Base-by-base conservation (phyloP, 768 basidiomycete species). In the Podaxis mareebaensis region DNA sequence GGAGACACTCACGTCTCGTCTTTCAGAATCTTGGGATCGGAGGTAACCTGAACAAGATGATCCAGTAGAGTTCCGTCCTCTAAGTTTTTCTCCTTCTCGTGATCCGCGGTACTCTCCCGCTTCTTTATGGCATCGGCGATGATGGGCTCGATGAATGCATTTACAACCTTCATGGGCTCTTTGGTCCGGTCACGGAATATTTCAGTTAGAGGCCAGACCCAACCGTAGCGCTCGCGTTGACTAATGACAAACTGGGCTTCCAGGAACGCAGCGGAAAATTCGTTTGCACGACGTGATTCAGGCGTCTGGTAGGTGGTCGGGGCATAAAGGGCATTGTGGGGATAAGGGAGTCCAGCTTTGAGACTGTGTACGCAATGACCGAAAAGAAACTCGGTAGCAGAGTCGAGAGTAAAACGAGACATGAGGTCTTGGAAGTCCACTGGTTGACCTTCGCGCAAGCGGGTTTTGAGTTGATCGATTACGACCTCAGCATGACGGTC, bases 351-450 rank as follows among this genome's bases (percentile, higher is more conserved):
- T 13, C 77, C 77, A 2, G 79, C 79, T 3, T 77, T 71, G 36
- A 89, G 81, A 62, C 78, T 81, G 62, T 87, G 73, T 2, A 88
- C 83, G 66, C 83, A 83, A 56, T 75, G 75, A 2, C 87, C 87
- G 59, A 89, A 88, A 39, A 90, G 79, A 68, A 88, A 88, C 60
- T 88, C 86, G 0, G 86, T 83, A 1, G 87, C 86, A 2, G 85
- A 80, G 73, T 90, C 89, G 24, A 90, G 80, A 0, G 88, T 88
- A 69, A 88, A 89, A 2, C 86, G 80, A 2, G 79, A 81, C 69
- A 87, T 82, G 3, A 86, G 73, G 67, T 87, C 87, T 82, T 88
- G 85, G 66, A 89, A 85, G 66, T 89, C 86, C 24, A 90, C 74
- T 1, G 85, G 76, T 58, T 83, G 73, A 0, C 85, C 86, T 58